Base-by-base conservation (phyloP, 2,329 filamentous ascomycete genomes). In the Periconia sp. region DNA sequence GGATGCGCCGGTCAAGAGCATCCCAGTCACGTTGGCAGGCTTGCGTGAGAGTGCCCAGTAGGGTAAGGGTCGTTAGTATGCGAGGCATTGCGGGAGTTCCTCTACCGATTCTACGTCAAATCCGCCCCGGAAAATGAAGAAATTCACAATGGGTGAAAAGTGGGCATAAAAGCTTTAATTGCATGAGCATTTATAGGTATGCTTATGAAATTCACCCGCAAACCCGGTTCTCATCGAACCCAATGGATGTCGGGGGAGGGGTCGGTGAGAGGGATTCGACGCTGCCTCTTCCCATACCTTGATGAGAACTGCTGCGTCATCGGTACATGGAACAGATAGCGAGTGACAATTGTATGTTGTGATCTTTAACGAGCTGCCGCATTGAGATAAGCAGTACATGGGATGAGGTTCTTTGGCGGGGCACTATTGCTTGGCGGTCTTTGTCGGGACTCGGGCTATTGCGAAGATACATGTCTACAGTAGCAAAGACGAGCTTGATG, bases 21-120 rank as follows among this genome's bases (percentile, higher is more conserved):
- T 59, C 58, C 58, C 60, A 63, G 51, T 63, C 58, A 44, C 53
- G 49, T 47, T 61, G 58, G 46, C 60, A 63, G 33, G 58, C 60
- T 41, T 54, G 56, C 40, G 54, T 47, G 14, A 60, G 45, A 45
- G 47, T 47, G 20, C 53, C 47, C 15, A 60, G 45, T 3, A 60
- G 41, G 20, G 58, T 13, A 37, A 56, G 14, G 15, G 45, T 52
- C 14, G 10, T 41, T n/a, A 57, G 17, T 15, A 56, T 3, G 23
- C 53, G 53, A 41, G 48, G 40, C 57, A 60, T 60, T 11, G 45
- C 54, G 46, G 30, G 5, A 3, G 27, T 15, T 17, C 43, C 27
- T 27, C 23, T 27, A 8, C 23, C 8, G 8, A 8, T 27, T 27
- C 23, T 27, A 27, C 23, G 23, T 27, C 23, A 8, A n/a, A 27